Percentiles rank a stretch among this genome's conserved stretches.
These are phyloP conservation scores for Solanum chacoense DNA, from an alignment of 305 asterid genomes.

Conservation along the genomic window DNA sequence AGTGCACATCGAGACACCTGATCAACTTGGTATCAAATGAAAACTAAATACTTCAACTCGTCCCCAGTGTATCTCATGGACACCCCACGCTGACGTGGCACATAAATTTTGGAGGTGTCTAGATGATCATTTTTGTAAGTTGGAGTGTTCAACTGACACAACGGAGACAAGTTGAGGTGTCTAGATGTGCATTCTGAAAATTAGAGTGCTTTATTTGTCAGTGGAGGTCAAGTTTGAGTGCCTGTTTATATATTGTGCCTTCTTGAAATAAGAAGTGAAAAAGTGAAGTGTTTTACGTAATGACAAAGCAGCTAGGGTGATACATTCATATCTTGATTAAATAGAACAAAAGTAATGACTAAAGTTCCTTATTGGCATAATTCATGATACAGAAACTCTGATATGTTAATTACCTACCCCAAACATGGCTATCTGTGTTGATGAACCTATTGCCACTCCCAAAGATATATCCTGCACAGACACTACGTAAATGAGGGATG, in stretches of 20 bases:
- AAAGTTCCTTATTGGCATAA: neutral
- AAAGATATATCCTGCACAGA: slow-evolving; percentile 55
- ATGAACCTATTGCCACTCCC: slow-evolving; percentile 81
- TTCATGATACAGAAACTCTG: neutral
- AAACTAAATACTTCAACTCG: neutral
- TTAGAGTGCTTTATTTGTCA: neutral
- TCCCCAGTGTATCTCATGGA: neutral
- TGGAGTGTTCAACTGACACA: neutral
- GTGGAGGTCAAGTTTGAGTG: neutral
- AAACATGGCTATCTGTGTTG: slow-evolving; percentile 80
- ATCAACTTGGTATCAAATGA: neutral
- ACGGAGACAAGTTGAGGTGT: neutral
- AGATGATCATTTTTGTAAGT: neutral
- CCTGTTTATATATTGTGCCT: neutral
- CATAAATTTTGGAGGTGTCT: neutral
- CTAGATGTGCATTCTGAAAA: neutral
- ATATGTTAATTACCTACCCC: slow-evolving; percentile 31
- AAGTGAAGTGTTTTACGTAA: neutral
- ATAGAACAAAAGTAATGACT: neutral
- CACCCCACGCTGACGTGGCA: neutral
- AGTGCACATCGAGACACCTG: neutral
- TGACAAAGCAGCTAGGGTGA: neutral
- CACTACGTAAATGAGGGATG: slow-evolving; percentile 6
- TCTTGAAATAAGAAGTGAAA: neutral
- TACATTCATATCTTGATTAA: neutral